Percentiles rank a stretch among this genome's conserved stretches.
Conservation (phyloP, 2,329 filamentous ascomycete genomes). For the Fusarium metavorans region DNA sequence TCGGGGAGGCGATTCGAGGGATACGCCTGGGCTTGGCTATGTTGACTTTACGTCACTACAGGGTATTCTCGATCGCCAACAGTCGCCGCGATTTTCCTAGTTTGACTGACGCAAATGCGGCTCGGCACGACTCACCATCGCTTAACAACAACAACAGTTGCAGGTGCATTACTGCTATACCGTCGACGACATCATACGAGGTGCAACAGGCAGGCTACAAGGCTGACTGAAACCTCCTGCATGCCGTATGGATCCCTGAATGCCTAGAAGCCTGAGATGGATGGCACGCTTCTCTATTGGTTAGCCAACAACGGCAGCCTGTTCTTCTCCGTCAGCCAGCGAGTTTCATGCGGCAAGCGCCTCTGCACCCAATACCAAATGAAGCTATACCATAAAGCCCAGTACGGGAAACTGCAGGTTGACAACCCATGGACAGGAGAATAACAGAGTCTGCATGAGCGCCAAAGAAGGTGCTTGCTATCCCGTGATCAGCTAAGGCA, state of each 20-base stretch:
- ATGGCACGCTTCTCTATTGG: not conserved
- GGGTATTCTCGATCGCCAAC: conserved; percentile 20
- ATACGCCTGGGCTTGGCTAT: conserved; percentile 25
- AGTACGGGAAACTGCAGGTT: not conserved
- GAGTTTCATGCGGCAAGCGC: not conserved
- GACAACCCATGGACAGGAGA: not conserved
- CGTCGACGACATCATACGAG: not conserved
- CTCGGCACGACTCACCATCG: not conserved
- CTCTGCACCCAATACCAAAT: not conserved
- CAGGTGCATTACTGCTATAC: not conserved
- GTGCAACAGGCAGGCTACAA: not conserved
- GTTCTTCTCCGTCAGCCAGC: not conserved
- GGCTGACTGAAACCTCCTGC: not conserved
- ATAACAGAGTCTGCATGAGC: not conserved
- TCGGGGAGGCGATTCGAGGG: conserved; percentile 11
- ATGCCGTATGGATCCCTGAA: not conserved
- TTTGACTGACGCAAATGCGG: conserved; percentile 7
- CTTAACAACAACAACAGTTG: not conserved
- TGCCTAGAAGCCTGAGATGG: not conserved
- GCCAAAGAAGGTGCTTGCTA: not conserved
- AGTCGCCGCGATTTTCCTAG: not conserved
- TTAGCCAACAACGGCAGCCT: not conserved
- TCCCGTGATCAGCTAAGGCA: not conserved
- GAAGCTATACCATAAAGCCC: not conserved
- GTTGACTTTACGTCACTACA: conserved; percentile 24